phyloP scores from a whole-genome alignment of 139 green algal genomes.

The Monoraphidium neglectum region DNA sequence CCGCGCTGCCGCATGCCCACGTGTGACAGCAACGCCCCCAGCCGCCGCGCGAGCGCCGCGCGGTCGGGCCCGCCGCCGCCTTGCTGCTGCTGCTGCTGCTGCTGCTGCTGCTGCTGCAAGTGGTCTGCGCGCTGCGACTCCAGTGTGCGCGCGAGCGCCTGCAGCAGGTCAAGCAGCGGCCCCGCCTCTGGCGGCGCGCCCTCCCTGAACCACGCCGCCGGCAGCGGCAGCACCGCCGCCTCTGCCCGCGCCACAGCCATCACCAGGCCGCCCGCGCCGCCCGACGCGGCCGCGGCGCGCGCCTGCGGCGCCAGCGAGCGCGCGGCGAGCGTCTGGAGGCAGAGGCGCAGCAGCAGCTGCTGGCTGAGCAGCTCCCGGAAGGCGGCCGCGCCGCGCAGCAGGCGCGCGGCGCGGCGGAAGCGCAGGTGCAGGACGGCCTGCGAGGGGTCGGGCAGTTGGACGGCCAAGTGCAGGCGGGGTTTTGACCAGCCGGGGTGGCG shows the following conservation, averaged over 20 bases:
- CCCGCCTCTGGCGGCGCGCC: slow-evolving; percentile 6
- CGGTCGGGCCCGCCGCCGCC: neutral
- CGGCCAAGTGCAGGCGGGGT: neutral
- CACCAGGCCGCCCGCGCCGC: slow-evolving; percentile 1
- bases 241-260: slow-evolving; percentile 49
- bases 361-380: slow-evolving; percentile 64
- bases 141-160: slow-evolving; percentile 1
- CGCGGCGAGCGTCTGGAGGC: slow-evolving; percentile 45
- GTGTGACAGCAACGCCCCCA: slow-evolving; percentile 9
- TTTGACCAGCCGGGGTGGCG: neutral
- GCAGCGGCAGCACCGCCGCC: slow-evolving; percentile 42
- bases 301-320: slow-evolving; percentile 58
- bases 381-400: slow-evolving; percentile 48
- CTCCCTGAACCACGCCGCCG: slow-evolving; percentile 44
- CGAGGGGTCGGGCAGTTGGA: neutral
- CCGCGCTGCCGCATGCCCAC: slow-evolving; percentile 9
- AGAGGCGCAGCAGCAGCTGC: slow-evolving; percentile 42
- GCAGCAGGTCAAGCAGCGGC: slow-evolving; percentile 19
- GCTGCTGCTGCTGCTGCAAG: neutral
- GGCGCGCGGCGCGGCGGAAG: slow-evolving; percentile 56
- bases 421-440: slow-evolving; percentile 47
- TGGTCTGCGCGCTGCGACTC: slow-evolving; percentile 21
- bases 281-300: slow-evolving; percentile 23
- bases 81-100: neutral
- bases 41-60: neutral